Percentiles rank a stretch among this genome's conserved stretches.
phyloP scores from a whole-genome alignment of 2,329 filamentous ascomycete genomes.

The Penicillium hordei region DNA sequence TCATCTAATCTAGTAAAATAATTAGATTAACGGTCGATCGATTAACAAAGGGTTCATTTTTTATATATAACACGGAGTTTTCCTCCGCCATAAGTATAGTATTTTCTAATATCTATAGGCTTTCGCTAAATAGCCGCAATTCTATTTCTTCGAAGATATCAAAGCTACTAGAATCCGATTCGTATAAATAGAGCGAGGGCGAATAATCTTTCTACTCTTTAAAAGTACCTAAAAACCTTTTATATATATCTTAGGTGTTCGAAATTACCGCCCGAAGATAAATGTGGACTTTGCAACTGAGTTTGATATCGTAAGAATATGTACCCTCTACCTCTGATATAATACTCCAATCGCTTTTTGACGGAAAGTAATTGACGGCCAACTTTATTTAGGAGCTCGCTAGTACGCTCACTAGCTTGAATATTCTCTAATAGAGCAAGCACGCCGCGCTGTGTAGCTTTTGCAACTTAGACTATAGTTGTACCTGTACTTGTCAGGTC shows the following conservation, averaged over 20 bases:
- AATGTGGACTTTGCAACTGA: neutral
- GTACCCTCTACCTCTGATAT: neutral
- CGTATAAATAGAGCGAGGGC: neutral
- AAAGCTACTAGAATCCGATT: neutral
- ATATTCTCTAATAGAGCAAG: neutral
- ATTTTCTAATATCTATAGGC: neutral
- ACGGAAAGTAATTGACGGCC: neutral
- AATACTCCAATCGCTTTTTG: neutral
- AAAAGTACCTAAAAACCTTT: neutral
- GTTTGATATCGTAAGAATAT: neutral
- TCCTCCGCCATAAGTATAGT: neutral
- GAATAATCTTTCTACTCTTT: neutral
- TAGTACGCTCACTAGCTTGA: neutral
- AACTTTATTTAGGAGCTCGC: neutral
- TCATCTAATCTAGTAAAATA: neutral
- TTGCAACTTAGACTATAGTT: neutral
- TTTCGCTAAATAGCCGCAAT: neutral
- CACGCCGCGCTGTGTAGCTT: neutral
- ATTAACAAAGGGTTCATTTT: neutral
- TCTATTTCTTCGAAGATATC: neutral
- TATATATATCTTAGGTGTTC: neutral
- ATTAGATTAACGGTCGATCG: neutral
- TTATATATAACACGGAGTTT: neutral
- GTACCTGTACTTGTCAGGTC: neutral
- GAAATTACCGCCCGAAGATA: neutral